Percentiles rank a stretch among this genome's conserved stretches.
Evolutionary conservation across 2,329 filamentous ascomycete species (phyloP).

Genomic region (Domatiomyces catenatus): DNA sequence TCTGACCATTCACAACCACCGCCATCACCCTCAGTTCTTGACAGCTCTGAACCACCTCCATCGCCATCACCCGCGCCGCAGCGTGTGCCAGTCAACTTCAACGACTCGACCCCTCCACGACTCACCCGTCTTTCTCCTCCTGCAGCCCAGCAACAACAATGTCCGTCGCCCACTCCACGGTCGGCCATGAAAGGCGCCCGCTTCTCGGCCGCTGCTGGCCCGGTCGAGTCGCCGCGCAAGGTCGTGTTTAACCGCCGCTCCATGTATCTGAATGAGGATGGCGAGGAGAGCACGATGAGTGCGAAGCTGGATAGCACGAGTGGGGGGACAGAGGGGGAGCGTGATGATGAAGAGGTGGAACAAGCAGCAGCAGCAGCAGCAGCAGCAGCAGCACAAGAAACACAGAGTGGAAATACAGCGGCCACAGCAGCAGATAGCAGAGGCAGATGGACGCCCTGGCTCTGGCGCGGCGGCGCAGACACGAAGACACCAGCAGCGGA

Average conservation of each 20-base stretch:
- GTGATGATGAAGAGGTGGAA: conserved; percentile 4
- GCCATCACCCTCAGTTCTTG: background rate
- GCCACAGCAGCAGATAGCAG: background rate
- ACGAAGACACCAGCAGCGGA: background rate
- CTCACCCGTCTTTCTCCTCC: background rate
- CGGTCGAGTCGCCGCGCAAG: conserved; percentile 3
- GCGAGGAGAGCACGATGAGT: conserved; percentile 16
- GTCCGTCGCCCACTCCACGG: conserved; percentile 13
- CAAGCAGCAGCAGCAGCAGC: background rate
- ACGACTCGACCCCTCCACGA: conserved; percentile 9
- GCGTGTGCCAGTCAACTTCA: conserved; percentile 10
- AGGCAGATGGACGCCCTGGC: conserved; percentile 5
- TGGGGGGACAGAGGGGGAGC: conserved; percentile 6
- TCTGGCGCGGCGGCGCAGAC: conserved; percentile 4
- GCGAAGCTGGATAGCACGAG: conserved; percentile 6
- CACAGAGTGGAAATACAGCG: background rate
- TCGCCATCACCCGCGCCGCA: conserved; percentile 3
- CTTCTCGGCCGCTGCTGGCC: conserved; percentile 1
- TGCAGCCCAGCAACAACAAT: conserved; percentile 1
- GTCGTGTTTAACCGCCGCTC: conserved; percentile 14
- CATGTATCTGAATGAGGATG: conserved; percentile 12
- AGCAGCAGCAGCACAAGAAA: background rate
- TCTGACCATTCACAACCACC: background rate
- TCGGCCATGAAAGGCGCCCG: conserved; percentile 16
- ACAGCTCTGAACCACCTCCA: too few species aligned